Evolutionary conservation across 768 basidiomycete genomes (phyloP).

Genomic region (Pleurotus tuber-regium): DNA sequence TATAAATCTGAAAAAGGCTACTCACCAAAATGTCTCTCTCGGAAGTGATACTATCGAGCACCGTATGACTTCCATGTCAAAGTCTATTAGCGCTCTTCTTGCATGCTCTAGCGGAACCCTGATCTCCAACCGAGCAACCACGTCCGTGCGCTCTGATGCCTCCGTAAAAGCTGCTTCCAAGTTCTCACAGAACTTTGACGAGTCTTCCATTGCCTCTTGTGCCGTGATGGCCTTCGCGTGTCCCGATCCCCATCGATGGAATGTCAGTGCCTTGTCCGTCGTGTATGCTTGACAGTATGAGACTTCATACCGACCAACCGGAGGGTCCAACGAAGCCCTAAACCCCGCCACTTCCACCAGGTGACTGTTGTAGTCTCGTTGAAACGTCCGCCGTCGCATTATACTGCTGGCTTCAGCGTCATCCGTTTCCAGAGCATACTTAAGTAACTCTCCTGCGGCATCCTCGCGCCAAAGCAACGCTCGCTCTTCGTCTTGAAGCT

Average conservation of each 20-base stretch:
- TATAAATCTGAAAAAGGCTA: neutral
- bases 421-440: neutral
- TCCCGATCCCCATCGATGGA: neutral
- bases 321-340: neutral
- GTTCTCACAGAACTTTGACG: neutral
- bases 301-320: neutral
- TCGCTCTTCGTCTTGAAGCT: neutral
- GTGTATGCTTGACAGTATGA: neutral
- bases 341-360: neutral
- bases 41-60: neutral
- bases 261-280: neutral
- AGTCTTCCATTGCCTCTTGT: neutral
- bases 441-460: neutral
- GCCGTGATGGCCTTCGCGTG: neutral
- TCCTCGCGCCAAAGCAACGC: conserved; percentile 1
- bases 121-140: neutral
- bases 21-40: neutral
- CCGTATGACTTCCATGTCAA: neutral
- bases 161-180: neutral
- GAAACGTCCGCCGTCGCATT: neutral
- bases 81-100: neutral
- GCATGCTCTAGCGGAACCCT: neutral
- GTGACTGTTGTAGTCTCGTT: neutral
- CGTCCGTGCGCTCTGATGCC: neutral
- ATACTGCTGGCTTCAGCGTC: neutral